These are phyloP conservation scores for Hyaloscypha variabilis DNA, from an alignment of 495 filamentous ascomycete species.

Conservation along the genomic window DNA sequence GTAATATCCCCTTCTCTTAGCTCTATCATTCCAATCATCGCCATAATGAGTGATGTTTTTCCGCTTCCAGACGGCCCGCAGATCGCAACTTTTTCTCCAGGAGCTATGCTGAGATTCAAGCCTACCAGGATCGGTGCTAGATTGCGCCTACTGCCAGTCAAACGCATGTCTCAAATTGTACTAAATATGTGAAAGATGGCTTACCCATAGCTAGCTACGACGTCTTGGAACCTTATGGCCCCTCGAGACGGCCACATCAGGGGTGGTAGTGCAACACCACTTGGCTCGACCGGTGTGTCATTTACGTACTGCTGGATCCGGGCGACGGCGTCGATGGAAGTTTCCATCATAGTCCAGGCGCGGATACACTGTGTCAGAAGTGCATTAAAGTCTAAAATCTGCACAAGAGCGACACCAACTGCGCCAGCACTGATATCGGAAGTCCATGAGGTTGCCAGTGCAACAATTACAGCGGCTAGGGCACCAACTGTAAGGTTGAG, in stretches of 20 bases:
- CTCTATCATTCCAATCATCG: constrained; percentile 46
- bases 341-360: constrained; percentile 58
- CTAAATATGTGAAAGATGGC: constrained; percentile 44
- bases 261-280: constrained; percentile 33
- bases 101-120: constrained; percentile 80
- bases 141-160: constrained; percentile 47
- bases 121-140: constrained; percentile 56
- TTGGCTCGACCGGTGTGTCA: constrained; percentile 42
- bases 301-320: constrained; percentile 55
- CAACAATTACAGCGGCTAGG: constrained; percentile 23
- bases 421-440: constrained; percentile 40
- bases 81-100: constrained; percentile 58
- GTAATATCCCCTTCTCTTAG: constrained; percentile 41
- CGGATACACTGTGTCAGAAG: constrained; percentile 41
- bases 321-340: constrained; percentile 54
- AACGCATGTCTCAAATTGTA: constrained; percentile 54
- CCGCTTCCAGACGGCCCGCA: constrained; percentile 36
- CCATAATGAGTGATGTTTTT: constrained; percentile 39
- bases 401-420: constrained; percentile 53
- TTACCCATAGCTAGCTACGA: constrained; percentile 33
- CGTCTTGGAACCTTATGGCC: constrained; percentile 44
- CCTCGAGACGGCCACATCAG: constrained; percentile 52
- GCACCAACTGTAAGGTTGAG: constrained; percentile 50
- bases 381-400: constrained; percentile 41
- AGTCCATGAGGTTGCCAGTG: not conserved